Percentiles rank a stretch among this genome's conserved stretches.
These are phyloP conservation scores for Eucalyptus polybractea DNA, from an alignment of 345 rosid species.

Conservation along the genomic window DNA sequence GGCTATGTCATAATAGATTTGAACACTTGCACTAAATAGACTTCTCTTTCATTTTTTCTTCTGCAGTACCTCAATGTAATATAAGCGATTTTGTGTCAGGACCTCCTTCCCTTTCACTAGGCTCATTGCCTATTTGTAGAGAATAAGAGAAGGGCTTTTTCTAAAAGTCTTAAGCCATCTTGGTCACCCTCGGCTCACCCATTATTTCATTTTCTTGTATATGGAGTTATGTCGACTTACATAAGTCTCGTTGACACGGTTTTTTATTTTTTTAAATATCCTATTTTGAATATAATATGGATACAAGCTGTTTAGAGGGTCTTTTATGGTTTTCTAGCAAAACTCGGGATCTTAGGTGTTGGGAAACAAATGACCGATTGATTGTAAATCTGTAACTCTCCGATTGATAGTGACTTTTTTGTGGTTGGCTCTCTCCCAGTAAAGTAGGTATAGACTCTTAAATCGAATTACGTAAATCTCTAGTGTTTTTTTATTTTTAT, in stretches of 20 bases:
- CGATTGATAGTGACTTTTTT: not conserved
- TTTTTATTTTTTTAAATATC: not conserved
- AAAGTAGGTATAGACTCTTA: not conserved
- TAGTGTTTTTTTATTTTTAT: not conserved
- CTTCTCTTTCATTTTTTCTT: not conserved
- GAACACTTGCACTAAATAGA: not conserved
- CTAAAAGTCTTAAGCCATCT: not conserved
- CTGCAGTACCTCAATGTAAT: not conserved
- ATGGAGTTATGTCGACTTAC: not conserved
- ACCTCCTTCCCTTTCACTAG: not conserved
- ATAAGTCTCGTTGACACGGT: not conserved
- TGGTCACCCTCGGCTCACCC: not conserved
- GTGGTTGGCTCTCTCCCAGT: not conserved
- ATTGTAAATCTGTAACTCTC: not conserved
- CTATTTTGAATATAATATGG: not conserved
- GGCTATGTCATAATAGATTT: not conserved
- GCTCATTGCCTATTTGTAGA: not conserved
- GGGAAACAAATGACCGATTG: not conserved
- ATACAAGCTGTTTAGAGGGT: not conserved
- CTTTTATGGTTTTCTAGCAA: not conserved
- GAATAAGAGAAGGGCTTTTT: not conserved
- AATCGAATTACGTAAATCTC: not conserved
- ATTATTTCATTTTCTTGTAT: not conserved
- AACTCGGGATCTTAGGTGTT: not conserved
- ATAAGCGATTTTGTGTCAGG: not conserved